Conservation (phyloP, 2,329 filamentous ascomycete genomes). For the Fusarium sp. region DNA sequence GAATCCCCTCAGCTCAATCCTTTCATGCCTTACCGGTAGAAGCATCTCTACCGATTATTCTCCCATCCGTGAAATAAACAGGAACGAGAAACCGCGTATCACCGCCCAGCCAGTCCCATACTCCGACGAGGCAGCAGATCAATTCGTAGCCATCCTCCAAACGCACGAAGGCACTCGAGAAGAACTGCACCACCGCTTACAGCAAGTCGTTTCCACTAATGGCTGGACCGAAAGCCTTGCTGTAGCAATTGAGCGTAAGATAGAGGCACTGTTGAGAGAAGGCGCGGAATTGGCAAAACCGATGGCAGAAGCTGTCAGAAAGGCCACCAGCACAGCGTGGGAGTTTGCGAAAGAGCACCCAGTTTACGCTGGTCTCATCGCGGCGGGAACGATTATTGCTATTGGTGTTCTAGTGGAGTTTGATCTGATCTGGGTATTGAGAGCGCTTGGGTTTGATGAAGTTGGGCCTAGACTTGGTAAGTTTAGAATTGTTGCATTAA, state of each 20-base stretch:
- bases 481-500: background rate
- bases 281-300: constrained; percentile 20
- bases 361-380: constrained; percentile 36
- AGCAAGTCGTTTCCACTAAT: constrained; percentile 22
- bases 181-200: constrained; percentile 18
- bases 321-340: constrained; percentile 9
- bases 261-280: constrained; percentile 32
- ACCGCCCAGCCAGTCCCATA: constrained; percentile 7
- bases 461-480: constrained; percentile 36
- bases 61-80: background rate
- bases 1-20: background rate
- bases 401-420: constrained; percentile 39
- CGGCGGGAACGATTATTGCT: constrained; percentile 32
- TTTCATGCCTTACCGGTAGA: constrained; percentile 4
- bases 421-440: constrained; percentile 39
- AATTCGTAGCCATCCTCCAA: constrained; percentile 29
- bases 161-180: background rate
- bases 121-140: constrained; percentile 25
- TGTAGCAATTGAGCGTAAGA: constrained; percentile 30
- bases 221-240: constrained; percentile 42
- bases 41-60: accelerated
- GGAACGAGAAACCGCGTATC: background rate
- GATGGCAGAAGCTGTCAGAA: constrained; percentile 31
- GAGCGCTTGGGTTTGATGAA: constrained; percentile 40
- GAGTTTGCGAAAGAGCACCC: constrained; percentile 44